Evolutionary conservation across 768 basidiomycete genomes (phyloP).

Genomic region (Hortiboletus flavorubellus): DNA sequence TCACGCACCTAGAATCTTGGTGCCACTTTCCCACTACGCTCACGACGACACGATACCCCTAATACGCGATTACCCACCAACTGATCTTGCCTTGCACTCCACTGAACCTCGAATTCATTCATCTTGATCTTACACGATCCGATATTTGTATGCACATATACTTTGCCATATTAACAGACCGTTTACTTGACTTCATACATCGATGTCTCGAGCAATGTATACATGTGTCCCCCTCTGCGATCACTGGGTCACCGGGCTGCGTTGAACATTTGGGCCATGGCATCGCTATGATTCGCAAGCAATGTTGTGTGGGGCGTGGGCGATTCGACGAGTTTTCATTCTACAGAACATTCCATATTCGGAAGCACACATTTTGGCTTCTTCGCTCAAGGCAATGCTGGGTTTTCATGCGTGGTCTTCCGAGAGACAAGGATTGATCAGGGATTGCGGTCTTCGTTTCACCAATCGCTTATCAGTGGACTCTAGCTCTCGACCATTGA

Average conservation of each 20-base stretch:
- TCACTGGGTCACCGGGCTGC: conserved; percentile 9
- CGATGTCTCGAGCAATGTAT: conserved; percentile 15
- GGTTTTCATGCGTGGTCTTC: conserved; percentile 6
- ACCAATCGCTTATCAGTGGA: conserved; percentile 13
- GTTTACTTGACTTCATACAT: conserved; percentile 2
- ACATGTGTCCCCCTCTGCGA: conserved; percentile 3
- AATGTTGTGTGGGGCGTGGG: conserved; percentile 1
- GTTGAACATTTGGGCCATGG: too few relatives aligned
- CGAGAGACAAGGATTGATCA: conserved; percentile 6
- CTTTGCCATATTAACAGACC: conserved; percentile 11
- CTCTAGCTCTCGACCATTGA: conserved; percentile 4
- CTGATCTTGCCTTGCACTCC: conserved; percentile 14
- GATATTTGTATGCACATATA: conserved; percentile 30
- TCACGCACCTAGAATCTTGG: conserved; percentile 17
- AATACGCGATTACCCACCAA: conserved; percentile 30
- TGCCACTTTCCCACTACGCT: conserved; percentile 16
- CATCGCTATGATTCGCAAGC: conserved; percentile 11
- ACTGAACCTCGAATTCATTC: conserved; percentile 1
- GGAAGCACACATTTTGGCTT: conserved; percentile 13
- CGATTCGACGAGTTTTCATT: conserved; percentile 16
- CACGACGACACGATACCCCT: conserved; percentile 32
- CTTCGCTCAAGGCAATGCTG: conserved; percentile 17
- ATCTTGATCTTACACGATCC: conserved; percentile 24
- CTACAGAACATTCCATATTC: conserved; percentile 28
- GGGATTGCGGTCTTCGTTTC: conserved; percentile 6